Evolutionary conservation across 164 flowering plant genomes (phyloP).

Genomic region (Buxus sempervirens): DNA sequence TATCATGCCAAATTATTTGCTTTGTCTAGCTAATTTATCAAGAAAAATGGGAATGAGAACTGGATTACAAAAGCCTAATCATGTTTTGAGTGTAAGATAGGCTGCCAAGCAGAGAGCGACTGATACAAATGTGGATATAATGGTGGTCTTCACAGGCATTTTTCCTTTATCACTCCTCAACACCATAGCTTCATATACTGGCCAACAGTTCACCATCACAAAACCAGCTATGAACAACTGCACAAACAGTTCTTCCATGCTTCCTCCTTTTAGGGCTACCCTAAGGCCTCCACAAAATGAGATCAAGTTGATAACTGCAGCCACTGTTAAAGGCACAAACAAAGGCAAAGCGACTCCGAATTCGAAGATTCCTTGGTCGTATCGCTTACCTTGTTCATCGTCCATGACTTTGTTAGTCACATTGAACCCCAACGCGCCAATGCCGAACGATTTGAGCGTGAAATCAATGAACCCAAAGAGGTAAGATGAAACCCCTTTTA

Average conservation of each 20-base stretch:
- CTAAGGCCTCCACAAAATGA: constrained; percentile 30
- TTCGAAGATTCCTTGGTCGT: constrained; percentile 56
- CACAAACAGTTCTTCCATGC: constrained; percentile 23
- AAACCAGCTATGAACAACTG: constrained; percentile 45
- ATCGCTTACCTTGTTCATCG: constrained; percentile 45
- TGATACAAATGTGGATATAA: constrained; percentile 22
- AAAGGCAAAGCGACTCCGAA: constrained; percentile 62
- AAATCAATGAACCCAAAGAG: constrained; percentile 42
- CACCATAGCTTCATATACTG: constrained; percentile 60
- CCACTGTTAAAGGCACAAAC: constrained; percentile 52
- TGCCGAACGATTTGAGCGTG: constrained; percentile 31
- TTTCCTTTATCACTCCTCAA: constrained; percentile 55
- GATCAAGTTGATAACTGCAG: constrained; percentile 49
- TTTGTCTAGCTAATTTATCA: too few relatives aligned
- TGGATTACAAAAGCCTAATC: not conserved
- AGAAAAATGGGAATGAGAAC: too few relatives aligned
- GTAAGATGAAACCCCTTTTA: constrained; percentile 51
- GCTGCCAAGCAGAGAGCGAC: constrained; percentile 14
- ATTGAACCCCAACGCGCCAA: constrained; percentile 45
- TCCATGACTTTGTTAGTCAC: constrained; percentile 59
- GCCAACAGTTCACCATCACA: constrained; percentile 47
- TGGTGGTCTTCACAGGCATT: constrained; percentile 33
- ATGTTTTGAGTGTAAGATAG: not conserved
- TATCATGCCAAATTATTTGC: too few relatives aligned
- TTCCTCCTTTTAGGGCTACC: constrained; percentile 10